These are phyloP conservation scores for Posidonia oceanica DNA, from an alignment of 116 monocot species.

Conservation along the genomic window DNA sequence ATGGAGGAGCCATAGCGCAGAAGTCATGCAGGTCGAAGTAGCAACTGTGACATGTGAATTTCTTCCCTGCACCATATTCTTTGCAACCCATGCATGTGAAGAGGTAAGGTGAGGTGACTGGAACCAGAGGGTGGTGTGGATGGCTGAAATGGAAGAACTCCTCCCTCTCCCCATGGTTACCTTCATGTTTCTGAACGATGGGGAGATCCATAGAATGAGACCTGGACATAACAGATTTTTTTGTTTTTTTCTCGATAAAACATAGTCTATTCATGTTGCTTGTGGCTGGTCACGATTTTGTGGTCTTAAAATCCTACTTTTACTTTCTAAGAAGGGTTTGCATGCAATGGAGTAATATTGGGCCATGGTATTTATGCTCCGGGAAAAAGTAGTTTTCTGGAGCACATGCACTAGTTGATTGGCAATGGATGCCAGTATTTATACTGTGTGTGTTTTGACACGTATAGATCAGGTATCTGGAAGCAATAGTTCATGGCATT, in stretches of 20 bases:
- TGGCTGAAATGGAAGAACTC: conserved; percentile 60
- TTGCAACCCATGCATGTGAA: conserved; percentile 65
- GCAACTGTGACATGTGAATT: conserved; percentile 13
- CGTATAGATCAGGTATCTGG: too few species aligned
- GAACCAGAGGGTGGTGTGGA: conserved; percentile 38
- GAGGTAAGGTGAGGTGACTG: conserved; percentile 35
- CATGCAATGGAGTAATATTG: background rate
- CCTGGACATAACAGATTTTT: background rate
- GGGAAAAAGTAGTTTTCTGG: background rate
- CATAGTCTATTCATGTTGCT: background rate
- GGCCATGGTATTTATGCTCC: background rate
- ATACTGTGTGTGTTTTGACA: too few species aligned
- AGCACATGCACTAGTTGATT: too few species aligned
- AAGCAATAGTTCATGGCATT: too few species aligned
- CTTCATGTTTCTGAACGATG: background rate
- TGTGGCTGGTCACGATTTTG: background rate
- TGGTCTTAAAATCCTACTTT: background rate
- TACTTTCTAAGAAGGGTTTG: background rate
- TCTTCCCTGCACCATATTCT: conserved; percentile 55
- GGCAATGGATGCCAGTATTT: too few species aligned
- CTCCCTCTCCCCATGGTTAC: background rate
- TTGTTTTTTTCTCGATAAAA: background rate
- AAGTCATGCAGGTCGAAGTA: conserved; percentile 16
- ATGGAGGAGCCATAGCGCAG: conserved; percentile 52
- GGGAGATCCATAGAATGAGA: background rate